Evolutionary conservation across 2,329 filamentous ascomycete genomes (phyloP).

Genomic region (Fusarium pilosicola): DNA sequence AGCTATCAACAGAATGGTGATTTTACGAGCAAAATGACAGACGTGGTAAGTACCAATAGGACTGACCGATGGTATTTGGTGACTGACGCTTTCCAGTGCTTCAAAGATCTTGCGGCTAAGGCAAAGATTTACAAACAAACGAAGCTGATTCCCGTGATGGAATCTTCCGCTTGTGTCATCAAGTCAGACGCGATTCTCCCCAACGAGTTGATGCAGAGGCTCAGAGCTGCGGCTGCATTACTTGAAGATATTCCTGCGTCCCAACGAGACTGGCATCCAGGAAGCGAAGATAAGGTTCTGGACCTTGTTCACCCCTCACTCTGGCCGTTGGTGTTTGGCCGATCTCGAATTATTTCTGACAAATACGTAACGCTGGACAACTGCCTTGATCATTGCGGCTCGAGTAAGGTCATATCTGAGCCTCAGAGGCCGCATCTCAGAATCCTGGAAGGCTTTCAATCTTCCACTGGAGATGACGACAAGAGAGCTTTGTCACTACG

Average conservation of each 20-base stretch:
- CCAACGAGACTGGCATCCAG: constrained; percentile 14
- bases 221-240: neutral
- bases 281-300: neutral
- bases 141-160: neutral
- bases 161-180: neutral
- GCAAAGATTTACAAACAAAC: neutral
- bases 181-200: neutral
- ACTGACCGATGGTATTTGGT: neutral
- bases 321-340: constrained; percentile 34
- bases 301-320: constrained; percentile 29
- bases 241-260: neutral
- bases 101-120: neutral
- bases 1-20: neutral
- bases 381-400: neutral
- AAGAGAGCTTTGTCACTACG: neutral
- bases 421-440: neutral
- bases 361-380: constrained; percentile 40
- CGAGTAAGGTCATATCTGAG: neutral
- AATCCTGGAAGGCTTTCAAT: neutral
- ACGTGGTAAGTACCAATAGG: neutral
- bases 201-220: neutral
- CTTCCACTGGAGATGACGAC: neutral
- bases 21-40: neutral
- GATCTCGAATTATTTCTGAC: constrained; percentile 49
- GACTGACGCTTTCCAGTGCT: neutral